phyloP scores from a whole-genome alignment of 169 alveolate genomes.

The Plasmodium cynomolgi region DNA sequence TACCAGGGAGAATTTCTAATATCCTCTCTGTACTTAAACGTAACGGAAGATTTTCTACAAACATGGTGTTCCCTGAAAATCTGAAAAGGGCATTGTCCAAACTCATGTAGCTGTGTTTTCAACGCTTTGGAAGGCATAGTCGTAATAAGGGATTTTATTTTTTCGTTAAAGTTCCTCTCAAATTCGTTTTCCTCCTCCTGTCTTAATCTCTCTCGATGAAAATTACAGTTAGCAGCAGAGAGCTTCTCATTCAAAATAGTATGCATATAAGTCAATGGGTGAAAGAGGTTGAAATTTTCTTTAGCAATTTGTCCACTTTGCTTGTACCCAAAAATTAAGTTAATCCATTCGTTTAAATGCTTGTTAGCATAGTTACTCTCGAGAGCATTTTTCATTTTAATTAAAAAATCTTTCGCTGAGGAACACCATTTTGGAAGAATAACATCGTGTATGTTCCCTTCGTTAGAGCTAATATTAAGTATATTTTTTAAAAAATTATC shows the following conservation, averaged over 20 bases:
- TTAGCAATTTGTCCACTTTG: constrained; percentile 81
- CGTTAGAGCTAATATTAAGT: constrained; percentile 83
- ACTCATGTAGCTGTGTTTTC: constrained; percentile 89
- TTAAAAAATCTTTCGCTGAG: constrained; percentile 82
- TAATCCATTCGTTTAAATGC: constrained; percentile 96
- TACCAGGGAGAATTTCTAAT: constrained; percentile 61
- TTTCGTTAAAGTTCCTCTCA: constrained; percentile 74
- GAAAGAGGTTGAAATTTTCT: constrained; percentile 87
- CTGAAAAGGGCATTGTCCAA: constrained; percentile 92
- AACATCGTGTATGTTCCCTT: constrained; percentile 87
- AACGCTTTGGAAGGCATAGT: constrained; percentile 87
- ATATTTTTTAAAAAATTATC: constrained; percentile 90
- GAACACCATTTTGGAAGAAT: constrained; percentile 92
- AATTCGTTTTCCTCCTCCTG: constrained; percentile 22
- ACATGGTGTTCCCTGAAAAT: constrained; percentile 90
- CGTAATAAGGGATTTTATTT: constrained; percentile 76
- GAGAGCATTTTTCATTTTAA: constrained; percentile 91
- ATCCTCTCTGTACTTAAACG: neutral
- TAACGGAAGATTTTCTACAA: neutral
- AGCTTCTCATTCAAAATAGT: constrained; percentile 71
- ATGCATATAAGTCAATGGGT: constrained; percentile 91
- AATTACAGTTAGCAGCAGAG: constrained; percentile 6
- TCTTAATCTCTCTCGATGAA: constrained; percentile 62
- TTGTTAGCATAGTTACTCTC: constrained; percentile 95
- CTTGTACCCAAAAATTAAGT: constrained; percentile 96